Evolutionary conservation across 164 flowering plant species (phyloP), one percentile per base, ranked within the genome.

Genomic region (grape (Vitis vinifera)): DNA sequence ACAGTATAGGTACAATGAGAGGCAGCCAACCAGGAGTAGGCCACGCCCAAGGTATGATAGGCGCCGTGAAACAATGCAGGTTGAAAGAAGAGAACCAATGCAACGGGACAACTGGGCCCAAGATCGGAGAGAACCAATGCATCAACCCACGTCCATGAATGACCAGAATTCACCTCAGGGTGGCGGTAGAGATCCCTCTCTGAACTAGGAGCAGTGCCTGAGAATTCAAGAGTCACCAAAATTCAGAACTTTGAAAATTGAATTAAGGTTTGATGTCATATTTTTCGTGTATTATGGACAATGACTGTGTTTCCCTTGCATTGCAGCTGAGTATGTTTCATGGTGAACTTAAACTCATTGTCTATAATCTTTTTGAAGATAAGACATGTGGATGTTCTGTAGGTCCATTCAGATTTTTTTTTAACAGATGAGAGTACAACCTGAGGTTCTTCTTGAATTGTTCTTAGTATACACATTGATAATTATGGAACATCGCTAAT

Each of bases 1-100:
- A 47, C 97, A 93, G 68, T 95, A 83, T 66, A 80, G 87, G 71
- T 90, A 72, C 76, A 81, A 62, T 47, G 87, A 86, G 49, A 85
- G 89, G 71, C 91, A 81, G 31, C 85, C 67, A 68, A 63, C 64
- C 30, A 82, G 88, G 73, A 78, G n/a, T 68, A 81, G 99, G 74
- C 88, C 94, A 60, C 91, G 98, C 1, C 94, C 94, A 9, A 78
- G 99, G 31, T 84, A 87, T 75, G 95, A 92, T 79, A 88, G 91
- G 77, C 93, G 94, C 48, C 79, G 90, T 30, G 91, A 89, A 55
- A 78, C 88, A 69, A 88, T 90, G 92, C 96, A 84, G 77, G 87
- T 77, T 60, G 89, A 76, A 17, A 84, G 93, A 70, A 82, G 93
- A 75, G 84, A 77, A 29, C 81, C 91, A 14, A 62, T 78, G 55